Conservation (phyloP, 2,329 filamentous ascomycete genomes). For the Madurella fahalii region DNA sequence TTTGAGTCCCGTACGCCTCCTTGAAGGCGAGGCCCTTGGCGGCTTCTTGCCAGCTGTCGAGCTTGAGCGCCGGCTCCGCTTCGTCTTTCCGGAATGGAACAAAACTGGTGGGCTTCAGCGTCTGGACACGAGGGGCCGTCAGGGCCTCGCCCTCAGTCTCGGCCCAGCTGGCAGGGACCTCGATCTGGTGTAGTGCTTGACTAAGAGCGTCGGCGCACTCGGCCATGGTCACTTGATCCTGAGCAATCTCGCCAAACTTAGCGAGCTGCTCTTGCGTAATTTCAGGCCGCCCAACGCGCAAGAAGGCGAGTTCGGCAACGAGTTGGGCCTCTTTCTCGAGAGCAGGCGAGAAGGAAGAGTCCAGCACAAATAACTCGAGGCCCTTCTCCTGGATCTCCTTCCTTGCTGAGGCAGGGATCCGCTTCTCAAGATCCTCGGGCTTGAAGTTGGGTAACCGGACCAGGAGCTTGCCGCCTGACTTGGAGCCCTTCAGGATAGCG, state of each 20-base stretch:
- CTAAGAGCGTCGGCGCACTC: constrained; percentile 65
- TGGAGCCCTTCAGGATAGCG: constrained; percentile 67
- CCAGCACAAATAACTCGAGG: constrained; percentile 69
- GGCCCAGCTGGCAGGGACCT: constrained; percentile 76
- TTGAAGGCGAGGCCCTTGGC: constrained; percentile 91
- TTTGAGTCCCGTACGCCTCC: constrained; percentile 79
- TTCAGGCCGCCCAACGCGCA: constrained; percentile 69
- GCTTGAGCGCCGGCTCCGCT: constrained; percentile 57
- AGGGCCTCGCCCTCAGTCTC: constrained; percentile 59
- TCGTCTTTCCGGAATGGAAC: constrained; percentile 73
- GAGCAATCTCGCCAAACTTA: constrained; percentile 58
- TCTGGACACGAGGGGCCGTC: constrained; percentile 61
- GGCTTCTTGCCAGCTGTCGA: constrained; percentile 75
- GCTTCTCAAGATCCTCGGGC: constrained; percentile 85
- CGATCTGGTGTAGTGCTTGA: constrained; percentile 65
- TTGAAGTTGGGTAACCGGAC: constrained; percentile 75
- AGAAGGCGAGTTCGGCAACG: constrained; percentile 76
- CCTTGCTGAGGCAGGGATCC: constrained; percentile 66
- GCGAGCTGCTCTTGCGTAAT: constrained; percentile 57
- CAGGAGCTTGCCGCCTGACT: constrained; percentile 67
- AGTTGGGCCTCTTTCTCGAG: constrained; percentile 63
- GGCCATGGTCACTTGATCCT: constrained; percentile 45
- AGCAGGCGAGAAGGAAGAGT: constrained; percentile 63
- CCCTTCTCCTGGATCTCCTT: constrained; percentile 67
- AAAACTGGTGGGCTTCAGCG: constrained; percentile 79